These are phyloP conservation scores for Ophiocordyceps robertsii DNA, from an alignment of 2,329 filamentous ascomycete species.

Conservation along the genomic window DNA sequence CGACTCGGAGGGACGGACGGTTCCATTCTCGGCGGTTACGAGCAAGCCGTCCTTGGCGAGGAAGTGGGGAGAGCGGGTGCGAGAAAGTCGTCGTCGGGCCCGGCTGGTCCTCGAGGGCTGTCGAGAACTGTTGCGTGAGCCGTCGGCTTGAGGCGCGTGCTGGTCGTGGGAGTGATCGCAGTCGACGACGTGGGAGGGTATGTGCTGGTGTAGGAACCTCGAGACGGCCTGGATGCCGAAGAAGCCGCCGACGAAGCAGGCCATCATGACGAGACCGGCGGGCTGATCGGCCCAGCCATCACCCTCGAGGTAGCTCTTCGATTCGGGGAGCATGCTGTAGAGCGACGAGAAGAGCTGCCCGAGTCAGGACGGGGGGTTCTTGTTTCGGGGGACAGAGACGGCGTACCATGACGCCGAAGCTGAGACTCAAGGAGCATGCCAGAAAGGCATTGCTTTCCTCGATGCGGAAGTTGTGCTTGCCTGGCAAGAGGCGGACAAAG, in stretches of 20 bases:
- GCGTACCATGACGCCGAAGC: slow-evolving; percentile 88
- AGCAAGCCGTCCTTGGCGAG: slow-evolving; percentile 1
- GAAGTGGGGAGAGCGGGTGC: slow-evolving; percentile 10
- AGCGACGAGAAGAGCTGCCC: slow-evolving; percentile 75
- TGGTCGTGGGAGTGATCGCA: slow-evolving; percentile 64
- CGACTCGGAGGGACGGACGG: slow-evolving; percentile 22
- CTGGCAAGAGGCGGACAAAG: slow-evolving; percentile 57
- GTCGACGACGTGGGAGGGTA: slow-evolving; percentile 69
- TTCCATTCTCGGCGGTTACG: slow-evolving; percentile 3
- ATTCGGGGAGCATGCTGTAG: slow-evolving; percentile 84
- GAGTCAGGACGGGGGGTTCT: background rate
- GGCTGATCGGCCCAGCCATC: slow-evolving; percentile 52
- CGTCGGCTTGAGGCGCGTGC: slow-evolving; percentile 15
- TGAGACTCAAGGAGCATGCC: slow-evolving; percentile 77
- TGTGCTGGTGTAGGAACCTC: slow-evolving; percentile 55
- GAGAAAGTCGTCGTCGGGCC: slow-evolving; percentile 15
- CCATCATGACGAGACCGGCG: slow-evolving; percentile 58
- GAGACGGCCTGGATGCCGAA: slow-evolving; percentile 64
- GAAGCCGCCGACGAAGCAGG: slow-evolving; percentile 57
- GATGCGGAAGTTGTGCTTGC: slow-evolving; percentile 68
- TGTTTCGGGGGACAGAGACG: background rate
- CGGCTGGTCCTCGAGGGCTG: slow-evolving; percentile 15
- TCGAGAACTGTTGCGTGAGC: background rate
- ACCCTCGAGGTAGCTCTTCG: slow-evolving; percentile 61
- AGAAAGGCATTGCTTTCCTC: slow-evolving; percentile 82